Evolutionary conservation across 345 rosid genomes (phyloP).

Genomic region (Acer campestre): DNA sequence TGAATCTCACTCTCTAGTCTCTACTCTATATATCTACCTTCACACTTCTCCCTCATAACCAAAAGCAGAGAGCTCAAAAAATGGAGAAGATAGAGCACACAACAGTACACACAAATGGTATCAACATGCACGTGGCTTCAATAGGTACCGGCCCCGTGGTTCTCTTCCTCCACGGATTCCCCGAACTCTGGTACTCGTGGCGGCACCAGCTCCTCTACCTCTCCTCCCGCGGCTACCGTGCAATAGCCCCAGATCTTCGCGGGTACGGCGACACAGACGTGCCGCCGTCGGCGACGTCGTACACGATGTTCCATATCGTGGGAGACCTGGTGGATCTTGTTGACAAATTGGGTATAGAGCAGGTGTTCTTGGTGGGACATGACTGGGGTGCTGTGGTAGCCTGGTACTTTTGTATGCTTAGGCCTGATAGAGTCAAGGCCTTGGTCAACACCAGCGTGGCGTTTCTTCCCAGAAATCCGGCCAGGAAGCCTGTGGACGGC

Average conservation of each 20-base stretch:
- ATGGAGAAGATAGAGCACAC: conserved; percentile 72
- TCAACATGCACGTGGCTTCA: conserved; percentile 65
- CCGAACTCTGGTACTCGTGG: conserved; percentile 83
- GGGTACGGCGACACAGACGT: conserved; percentile 74
- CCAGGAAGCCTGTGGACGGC: conserved; percentile 42
- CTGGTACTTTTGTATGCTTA: conserved; percentile 60
- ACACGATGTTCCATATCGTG: conserved; percentile 52
- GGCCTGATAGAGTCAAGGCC: conserved; percentile 72
- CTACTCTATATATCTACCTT: too few relatives aligned
- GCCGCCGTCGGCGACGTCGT: conserved; percentile 40
- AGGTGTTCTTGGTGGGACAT: conserved; percentile 69
- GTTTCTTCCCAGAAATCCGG: conserved; percentile 51
- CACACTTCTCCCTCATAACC: too few relatives aligned
- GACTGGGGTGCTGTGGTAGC: conserved; percentile 78
- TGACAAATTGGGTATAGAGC: conserved; percentile 40
- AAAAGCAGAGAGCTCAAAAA: background rate
- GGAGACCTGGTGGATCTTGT: conserved; percentile 60
- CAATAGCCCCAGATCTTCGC: conserved; percentile 79
- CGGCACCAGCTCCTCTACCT: conserved; percentile 70
- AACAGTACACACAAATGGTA: conserved; percentile 57
- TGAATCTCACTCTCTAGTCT: too few relatives aligned
- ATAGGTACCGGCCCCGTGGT: conserved; percentile 59
- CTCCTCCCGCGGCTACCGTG: conserved; percentile 59
- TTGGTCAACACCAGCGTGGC: conserved; percentile 63
- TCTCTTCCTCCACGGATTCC: conserved; percentile 75